Percentiles rank a stretch among this genome's conserved stretches.
Conservation (phyloP, 345 rosid genomes). For the Populus nigra region DNA sequence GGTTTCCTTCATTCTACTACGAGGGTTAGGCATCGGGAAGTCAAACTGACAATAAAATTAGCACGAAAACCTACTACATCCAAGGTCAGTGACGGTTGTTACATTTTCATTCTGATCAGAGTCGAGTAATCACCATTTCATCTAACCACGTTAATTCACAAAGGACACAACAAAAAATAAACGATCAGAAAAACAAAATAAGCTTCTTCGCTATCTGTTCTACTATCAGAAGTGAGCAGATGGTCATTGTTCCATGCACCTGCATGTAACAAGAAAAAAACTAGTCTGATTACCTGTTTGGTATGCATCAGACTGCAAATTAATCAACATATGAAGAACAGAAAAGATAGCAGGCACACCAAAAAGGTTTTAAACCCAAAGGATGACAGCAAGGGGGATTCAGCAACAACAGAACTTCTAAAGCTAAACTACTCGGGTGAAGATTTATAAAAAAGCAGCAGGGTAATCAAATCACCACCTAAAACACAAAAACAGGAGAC, state of each 20-base stretch:
- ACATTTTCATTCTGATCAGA: conserved; percentile 46
- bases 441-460: background rate
- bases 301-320: background rate
- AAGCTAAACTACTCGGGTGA: background rate
- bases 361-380: background rate
- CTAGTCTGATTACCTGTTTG: conserved; percentile 1
- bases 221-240: conserved; percentile 35
- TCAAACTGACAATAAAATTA: conserved; percentile 18
- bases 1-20: conserved; percentile 23
- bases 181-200: conserved; percentile 9
- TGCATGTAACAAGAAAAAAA: conserved; percentile 27
- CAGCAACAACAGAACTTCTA: background rate
- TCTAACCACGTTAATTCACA: conserved; percentile 49
- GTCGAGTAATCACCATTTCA: conserved; percentile 33
- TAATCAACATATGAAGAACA: background rate
- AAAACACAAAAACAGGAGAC: too few relatives aligned
- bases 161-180: conserved; percentile 27
- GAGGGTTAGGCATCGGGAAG: conserved; percentile 34
- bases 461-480: background rate
- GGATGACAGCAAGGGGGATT: background rate
- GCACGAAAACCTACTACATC: conserved; percentile 38
- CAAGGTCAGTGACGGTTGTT: conserved; percentile 35
- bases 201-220: conserved; percentile 46
- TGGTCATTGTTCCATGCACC: conserved; percentile 40
- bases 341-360: background rate